Conservation (phyloP, 148 eudicot genomes). For the Amaranthus palmeri region DNA sequence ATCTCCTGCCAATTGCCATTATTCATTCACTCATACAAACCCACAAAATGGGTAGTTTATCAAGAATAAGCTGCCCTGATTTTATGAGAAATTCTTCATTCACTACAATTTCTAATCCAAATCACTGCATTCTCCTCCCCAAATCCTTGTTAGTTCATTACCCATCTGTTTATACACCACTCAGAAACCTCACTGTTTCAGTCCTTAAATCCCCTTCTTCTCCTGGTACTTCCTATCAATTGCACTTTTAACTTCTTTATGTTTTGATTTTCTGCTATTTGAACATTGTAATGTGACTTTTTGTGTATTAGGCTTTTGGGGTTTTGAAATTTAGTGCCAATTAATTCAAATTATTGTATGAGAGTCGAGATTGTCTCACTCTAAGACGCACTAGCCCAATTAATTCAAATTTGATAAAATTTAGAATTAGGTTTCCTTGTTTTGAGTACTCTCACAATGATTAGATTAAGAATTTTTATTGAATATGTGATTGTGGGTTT, state of each 20-base stretch:
- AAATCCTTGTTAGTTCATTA: neutral
- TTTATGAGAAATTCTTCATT: conserved; percentile 16
- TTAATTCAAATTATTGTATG: neutral
- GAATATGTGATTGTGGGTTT: no score
- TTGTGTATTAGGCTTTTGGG: neutral
- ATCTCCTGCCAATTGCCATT: neutral
- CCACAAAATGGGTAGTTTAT: conserved; percentile 23
- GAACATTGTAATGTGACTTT: neutral
- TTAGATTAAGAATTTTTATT: no score
- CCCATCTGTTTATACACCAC: neutral
- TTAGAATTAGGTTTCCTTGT: no score
- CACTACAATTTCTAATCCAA: neutral
- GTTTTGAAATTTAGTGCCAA: neutral
- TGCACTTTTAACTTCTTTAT: neutral
- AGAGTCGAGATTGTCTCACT: neutral
- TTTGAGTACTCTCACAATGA: no score
- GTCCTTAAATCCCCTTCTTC: conserved; percentile 39
- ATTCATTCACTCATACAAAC: neutral
- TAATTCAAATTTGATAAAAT: neutral
- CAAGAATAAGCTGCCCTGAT: conserved; percentile 18
- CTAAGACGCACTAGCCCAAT: neutral
- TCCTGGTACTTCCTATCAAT: conserved; percentile 19
- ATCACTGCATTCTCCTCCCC: neutral
- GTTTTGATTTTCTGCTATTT: neutral
- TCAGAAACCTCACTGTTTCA: conserved; percentile 22